These are phyloP conservation scores for Paspalum vaginatum DNA, from an alignment of 176 grass and related monocot genomes.

Conservation along the genomic window DNA sequence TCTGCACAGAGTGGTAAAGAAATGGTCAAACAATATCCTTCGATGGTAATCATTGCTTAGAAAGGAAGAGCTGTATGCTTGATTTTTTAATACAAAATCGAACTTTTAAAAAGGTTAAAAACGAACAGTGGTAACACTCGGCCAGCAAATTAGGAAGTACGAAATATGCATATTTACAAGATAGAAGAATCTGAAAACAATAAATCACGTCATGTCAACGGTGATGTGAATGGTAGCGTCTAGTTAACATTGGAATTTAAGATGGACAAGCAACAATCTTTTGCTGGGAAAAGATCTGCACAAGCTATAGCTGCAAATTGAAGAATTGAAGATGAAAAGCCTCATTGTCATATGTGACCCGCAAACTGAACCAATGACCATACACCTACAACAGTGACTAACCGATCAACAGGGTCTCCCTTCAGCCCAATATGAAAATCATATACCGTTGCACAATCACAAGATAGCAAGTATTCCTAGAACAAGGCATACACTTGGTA, in stretches of 20 bases:
- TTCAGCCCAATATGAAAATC: neutral
- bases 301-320: neutral
- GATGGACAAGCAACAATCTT: neutral
- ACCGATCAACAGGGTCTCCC: neutral
- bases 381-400: neutral
- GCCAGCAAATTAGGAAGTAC: neutral
- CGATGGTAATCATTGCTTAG: neutral
- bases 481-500: neutral
- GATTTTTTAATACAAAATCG: neutral
- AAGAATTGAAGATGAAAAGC: too few relatives aligned
- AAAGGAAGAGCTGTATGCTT: neutral
- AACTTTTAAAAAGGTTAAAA: neutral
- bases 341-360: too few relatives aligned
- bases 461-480: neutral
- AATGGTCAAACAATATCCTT: slow-evolving; percentile 23
- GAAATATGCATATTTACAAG: neutral
- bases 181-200: neutral
- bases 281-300: neutral
- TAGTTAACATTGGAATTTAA: neutral
- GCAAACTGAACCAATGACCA: neutral
- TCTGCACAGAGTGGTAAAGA: slow-evolving; percentile 46
- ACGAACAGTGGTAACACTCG: neutral
- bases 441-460: neutral
- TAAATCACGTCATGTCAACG: neutral
- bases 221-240: neutral